phyloP scores from a whole-genome alignment of 2,329 filamentous ascomycete genomes.

The Trichoderma afroharzianum region DNA sequence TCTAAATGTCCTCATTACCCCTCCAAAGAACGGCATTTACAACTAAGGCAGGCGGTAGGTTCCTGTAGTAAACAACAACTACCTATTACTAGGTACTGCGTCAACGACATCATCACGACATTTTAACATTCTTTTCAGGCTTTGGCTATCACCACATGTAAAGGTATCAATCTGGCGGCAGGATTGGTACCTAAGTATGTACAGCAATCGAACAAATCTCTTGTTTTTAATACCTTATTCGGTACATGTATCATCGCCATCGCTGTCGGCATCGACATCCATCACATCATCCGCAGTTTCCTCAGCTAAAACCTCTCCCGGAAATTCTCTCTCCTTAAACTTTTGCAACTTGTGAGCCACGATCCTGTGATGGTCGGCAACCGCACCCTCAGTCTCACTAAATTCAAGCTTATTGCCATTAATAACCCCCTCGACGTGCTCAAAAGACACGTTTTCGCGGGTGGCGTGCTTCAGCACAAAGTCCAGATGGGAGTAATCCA shows the following conservation, averaged over 20 bases:
- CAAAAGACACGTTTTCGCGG: background rate
- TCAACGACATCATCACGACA: background rate
- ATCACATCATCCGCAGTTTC: background rate
- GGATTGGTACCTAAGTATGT: background rate
- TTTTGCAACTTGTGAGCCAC: background rate
- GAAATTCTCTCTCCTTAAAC: background rate
- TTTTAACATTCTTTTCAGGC: background rate
- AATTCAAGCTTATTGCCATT: background rate
- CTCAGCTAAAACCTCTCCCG: background rate
- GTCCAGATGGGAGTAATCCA: background rate
- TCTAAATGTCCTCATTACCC: background rate
- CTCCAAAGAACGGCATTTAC: background rate
- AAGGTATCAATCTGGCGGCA: background rate
- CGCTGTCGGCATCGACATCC: background rate
- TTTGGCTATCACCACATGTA: background rate
- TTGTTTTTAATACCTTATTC: background rate
- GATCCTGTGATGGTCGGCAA: background rate
- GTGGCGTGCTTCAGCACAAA: background rate
- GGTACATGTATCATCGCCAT: background rate
- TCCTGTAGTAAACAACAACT: background rate
- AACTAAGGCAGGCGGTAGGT: too few relatives aligned
- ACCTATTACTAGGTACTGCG: too few relatives aligned
- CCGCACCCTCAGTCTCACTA: fast-evolving
- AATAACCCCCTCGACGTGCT: background rate
- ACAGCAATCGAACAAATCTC: background rate